Base-by-base conservation (phyloP, 495 filamentous ascomycete species). In the Aspergillus mulundensis region DNA sequence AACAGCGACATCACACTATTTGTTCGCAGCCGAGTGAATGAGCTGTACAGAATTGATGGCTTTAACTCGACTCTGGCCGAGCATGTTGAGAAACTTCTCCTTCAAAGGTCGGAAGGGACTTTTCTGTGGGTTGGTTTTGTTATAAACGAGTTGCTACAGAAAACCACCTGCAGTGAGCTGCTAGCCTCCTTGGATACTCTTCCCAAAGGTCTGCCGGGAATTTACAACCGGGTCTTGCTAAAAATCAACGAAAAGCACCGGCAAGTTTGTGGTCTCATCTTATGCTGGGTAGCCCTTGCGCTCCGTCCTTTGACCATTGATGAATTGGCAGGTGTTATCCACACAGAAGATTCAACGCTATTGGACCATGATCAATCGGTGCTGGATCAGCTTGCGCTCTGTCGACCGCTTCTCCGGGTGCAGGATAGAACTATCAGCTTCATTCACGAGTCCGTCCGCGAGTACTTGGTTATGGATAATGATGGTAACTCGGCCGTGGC, bases 41-140 rank as follows among this genome's bases (percentile, higher is more conserved):
- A 44, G 19, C 41, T 44, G 1, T 24, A 21, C 11, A 44, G 10
- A 11, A 3, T 44, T 21, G 19, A 44, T 14, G 41, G 41, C 6
- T 44, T 44, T 23, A 23, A 1, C 1, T 4, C 6, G 16, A 14
- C 3, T 39, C 54, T 67, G 61, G 38, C 56, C 24, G 47, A 48
- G 20, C 62, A 63, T 11, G 61, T 77, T 47, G 57, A 62, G 43
- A 28, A 66, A 23, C 38, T 49, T 25, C 63, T 79, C 53, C 39
- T 68, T 24, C 63, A 57, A 32, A 57, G 71, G 43, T 65, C 76
- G 7, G 56, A 75, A 32, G 70, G 75, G 15, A 77, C 72, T 48
- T 80, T 80, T 57, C 57, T 78, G 23, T 79, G 73, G 70, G 68
- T 79, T 43, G 72, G 70, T 10, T 71, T 77, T 34, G 70, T 75